Conservation (phyloP, 148 eudicot genomes). For the Mesembryanthemum crystallinum region DNA sequence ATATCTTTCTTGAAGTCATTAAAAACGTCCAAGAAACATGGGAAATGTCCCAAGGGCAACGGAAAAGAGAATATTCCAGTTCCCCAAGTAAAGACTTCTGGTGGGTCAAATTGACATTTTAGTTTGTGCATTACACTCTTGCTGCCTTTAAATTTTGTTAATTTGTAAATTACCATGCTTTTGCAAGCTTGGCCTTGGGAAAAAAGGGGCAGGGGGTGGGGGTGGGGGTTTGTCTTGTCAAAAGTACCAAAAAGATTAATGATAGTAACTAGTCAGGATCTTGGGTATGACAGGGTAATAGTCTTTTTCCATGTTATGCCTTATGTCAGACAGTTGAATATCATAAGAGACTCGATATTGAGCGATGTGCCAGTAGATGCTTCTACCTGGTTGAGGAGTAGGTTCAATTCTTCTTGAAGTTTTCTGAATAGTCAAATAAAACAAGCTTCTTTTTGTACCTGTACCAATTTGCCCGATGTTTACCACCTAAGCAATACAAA, state of each 20-base stretch:
- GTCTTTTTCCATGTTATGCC: neutral
- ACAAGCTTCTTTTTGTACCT: neutral
- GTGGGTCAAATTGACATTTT: constrained; percentile 33
- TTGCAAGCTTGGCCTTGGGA: neutral
- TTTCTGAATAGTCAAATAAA: neutral
- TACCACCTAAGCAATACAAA: neutral
- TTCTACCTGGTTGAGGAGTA: neutral
- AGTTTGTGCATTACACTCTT: neutral
- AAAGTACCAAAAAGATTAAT: neutral
- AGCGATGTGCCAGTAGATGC: neutral
- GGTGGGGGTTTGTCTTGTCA: neutral
- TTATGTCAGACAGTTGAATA: neutral
- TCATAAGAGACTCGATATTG: neutral
- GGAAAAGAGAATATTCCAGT: constrained; percentile 47
- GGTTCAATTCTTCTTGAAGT: neutral
- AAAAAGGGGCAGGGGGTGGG: too few relatives aligned
- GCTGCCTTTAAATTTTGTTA: neutral
- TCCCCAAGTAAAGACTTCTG: constrained; percentile 26
- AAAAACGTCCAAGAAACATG: constrained; percentile 52
- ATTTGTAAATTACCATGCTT: neutral
- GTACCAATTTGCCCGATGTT: neutral
- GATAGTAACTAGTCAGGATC: neutral
- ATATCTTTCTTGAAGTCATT: constrained; percentile 50
- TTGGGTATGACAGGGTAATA: neutral
- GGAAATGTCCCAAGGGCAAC: constrained; percentile 21